These are phyloP conservation scores for Vanrija sp. DNA, from an alignment of 1,284 basidiomycete species.

Conservation along the genomic window DNA sequence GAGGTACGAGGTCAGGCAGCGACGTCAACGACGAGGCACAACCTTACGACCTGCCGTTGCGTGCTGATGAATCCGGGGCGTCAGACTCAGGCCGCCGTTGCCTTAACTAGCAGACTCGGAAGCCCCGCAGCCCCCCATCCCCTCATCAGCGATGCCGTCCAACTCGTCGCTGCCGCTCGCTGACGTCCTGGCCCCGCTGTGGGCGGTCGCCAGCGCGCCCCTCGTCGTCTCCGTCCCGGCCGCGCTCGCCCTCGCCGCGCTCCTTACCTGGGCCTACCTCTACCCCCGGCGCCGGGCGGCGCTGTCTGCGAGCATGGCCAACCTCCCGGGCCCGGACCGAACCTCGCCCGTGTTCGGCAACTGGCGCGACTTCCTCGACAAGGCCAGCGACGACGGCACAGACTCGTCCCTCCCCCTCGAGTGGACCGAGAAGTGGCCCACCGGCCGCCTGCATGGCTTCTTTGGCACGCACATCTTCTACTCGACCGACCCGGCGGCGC, in stretches of 20 bases:
- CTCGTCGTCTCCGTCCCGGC: neutral
- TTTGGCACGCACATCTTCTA: slow-evolving; percentile 50
- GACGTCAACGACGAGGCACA: no score
- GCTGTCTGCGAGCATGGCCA: neutral
- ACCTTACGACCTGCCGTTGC: no score
- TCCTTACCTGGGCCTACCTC: slow-evolving; percentile 4
- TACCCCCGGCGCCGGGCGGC: slow-evolving; percentile 8
- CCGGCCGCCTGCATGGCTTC: slow-evolving; percentile 16
- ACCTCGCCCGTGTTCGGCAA: slow-evolving; percentile 18
- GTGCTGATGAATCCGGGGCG: no score
- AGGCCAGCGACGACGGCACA: slow-evolving; percentile 5
- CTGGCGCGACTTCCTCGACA: slow-evolving; percentile 13
- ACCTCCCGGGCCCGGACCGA: slow-evolving; percentile 18
- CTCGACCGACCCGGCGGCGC: slow-evolving; percentile 60
- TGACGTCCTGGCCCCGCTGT: no score
- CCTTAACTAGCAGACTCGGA: no score
- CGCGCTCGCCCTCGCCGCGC: neutral
- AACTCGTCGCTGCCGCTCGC: no score
- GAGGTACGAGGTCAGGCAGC: no score
- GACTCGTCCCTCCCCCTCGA: slow-evolving; percentile 2
- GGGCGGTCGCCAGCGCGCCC: no score
- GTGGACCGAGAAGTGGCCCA: slow-evolving; percentile 24
- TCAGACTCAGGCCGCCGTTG: no score
- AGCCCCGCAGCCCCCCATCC: no score
- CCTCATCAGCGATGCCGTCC: no score